These are phyloP conservation scores for Fraxinus greggii DNA, from an alignment of 305 asterid genomes.

Conservation along the genomic window DNA sequence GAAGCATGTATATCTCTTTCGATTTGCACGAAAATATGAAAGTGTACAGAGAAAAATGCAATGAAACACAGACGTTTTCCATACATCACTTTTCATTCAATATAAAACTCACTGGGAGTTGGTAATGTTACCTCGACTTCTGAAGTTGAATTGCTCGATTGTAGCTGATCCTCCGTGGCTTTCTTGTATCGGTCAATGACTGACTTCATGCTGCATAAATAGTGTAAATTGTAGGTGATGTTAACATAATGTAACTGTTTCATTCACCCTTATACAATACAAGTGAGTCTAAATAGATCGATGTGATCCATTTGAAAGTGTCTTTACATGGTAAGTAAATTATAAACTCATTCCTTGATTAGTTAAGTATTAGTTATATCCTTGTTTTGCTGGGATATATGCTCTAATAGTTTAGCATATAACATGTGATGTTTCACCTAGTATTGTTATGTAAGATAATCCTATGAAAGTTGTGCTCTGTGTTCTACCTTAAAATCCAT, in stretches of 20 bases:
- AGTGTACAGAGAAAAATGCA: background rate
- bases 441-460: background rate
- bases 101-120: background rate
- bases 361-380: background rate
- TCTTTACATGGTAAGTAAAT: background rate
- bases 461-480: background rate
- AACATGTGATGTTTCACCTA: background rate
- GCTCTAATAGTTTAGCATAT: background rate
- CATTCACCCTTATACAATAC: background rate
- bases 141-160: slow-evolving; percentile 38
- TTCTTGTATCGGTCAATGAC: slow-evolving; percentile 54
- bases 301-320: background rate
- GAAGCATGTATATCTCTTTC: background rate
- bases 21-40: background rate
- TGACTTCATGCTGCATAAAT: slow-evolving; percentile 46
- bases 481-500: background rate
- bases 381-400: background rate
- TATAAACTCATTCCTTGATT: background rate
- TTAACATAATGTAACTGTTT: background rate
- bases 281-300: background rate
- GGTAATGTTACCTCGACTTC: slow-evolving; percentile 49
- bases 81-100: background rate
- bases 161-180: slow-evolving; percentile 44
- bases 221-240: slow-evolving; percentile 16
- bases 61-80: background rate